A percentile compares a stretch with the other conserved stretches of the same genome.
phyloP scores from a whole-genome alignment of 2,329 filamentous ascomycete species.

The Aulographum hederae region DNA sequence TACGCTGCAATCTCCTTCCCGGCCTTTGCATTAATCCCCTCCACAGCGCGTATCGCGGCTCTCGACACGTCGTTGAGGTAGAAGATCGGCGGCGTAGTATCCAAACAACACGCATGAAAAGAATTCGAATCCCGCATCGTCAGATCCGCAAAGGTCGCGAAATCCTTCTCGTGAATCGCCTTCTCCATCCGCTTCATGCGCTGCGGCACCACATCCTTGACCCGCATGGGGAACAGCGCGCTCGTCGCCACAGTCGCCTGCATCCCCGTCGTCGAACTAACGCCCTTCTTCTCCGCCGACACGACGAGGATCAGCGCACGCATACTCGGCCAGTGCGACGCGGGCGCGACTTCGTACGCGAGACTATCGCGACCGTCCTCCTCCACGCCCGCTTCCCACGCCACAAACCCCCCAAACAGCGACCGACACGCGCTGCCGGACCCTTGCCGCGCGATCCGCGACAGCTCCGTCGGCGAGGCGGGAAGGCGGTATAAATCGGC shows the following conservation, averaged over 20 bases:
- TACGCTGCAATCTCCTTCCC: constrained; percentile 70
- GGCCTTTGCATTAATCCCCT: constrained; percentile 67
- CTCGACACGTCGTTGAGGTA: constrained; percentile 92
- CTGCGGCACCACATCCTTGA: constrained; percentile 57
- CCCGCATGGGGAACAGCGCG: constrained; percentile 64
- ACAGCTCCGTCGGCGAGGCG: constrained; percentile 65
- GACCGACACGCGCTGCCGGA: constrained; percentile 88
- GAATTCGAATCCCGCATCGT: constrained; percentile 96
- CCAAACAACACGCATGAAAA: constrained; percentile 88
- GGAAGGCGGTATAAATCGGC: constrained; percentile 82
- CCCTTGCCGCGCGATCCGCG: constrained; percentile 77
- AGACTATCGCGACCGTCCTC: constrained; percentile 71
- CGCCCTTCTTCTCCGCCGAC: constrained; percentile 87
- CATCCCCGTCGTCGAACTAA: constrained; percentile 87
- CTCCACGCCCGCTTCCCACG: constrained; percentile 66
- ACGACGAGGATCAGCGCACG: constrained; percentile 80
- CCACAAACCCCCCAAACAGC: constrained; percentile 88
- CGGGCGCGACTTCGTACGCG: constrained; percentile 75
- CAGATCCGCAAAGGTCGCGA: constrained; percentile 68
- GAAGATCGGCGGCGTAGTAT: constrained; percentile 94
- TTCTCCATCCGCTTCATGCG: constrained; percentile 75
- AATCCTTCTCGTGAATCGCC: constrained; percentile 62
- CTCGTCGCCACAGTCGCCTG: constrained; percentile 90
- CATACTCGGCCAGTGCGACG: constrained; percentile 90
- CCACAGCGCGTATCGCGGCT: constrained; percentile 73